phyloP scores from a whole-genome alignment of 2,329 filamentous ascomycete species.

The Sclerotinia spermophila region DNA sequence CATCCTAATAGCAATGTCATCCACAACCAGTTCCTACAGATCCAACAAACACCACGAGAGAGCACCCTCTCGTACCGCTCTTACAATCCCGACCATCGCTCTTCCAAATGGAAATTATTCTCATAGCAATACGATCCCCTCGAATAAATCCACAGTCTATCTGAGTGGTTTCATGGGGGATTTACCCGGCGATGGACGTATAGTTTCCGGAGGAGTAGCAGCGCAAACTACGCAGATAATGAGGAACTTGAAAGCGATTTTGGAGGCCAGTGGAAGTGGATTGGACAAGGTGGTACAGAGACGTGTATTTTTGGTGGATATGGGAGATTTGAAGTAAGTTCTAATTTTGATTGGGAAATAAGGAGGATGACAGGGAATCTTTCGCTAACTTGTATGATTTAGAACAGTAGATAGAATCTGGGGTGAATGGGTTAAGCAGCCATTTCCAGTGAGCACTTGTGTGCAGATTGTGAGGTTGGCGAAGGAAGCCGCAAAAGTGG shows the following conservation, averaged over 20 bases:
- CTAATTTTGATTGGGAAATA: not conserved
- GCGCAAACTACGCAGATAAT: slow-evolving; percentile 16
- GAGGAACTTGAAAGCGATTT: slow-evolving; percentile 11
- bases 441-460: slow-evolving; percentile 16
- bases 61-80: not conserved
- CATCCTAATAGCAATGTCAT: not conserved
- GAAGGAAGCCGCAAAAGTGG: slow-evolving; percentile 11
- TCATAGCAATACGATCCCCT: slow-evolving; percentile 2
- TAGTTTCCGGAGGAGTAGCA: slow-evolving; percentile 1
- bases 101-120: slow-evolving; percentile 7
- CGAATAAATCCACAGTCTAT: slow-evolving; percentile 6
- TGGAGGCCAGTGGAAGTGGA: slow-evolving; percentile 11
- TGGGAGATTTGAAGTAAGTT: slow-evolving; percentile 15
- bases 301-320: slow-evolving; percentile 13
- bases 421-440: slow-evolving; percentile 15
- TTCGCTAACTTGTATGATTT: not conserved
- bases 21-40: not conserved
- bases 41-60: slow-evolving; percentile 6
- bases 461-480: slow-evolving; percentile 14
- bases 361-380: not conserved
- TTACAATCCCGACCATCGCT: slow-evolving; percentile 12
- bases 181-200: slow-evolving; percentile 7
- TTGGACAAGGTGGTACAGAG: slow-evolving; percentile 14
- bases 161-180: slow-evolving; percentile 11
- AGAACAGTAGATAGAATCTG: slow-evolving; percentile 15